These are phyloP conservation scores for Gonium pectorale DNA, from an alignment of 139 green algal species.

Conservation along the genomic window DNA sequence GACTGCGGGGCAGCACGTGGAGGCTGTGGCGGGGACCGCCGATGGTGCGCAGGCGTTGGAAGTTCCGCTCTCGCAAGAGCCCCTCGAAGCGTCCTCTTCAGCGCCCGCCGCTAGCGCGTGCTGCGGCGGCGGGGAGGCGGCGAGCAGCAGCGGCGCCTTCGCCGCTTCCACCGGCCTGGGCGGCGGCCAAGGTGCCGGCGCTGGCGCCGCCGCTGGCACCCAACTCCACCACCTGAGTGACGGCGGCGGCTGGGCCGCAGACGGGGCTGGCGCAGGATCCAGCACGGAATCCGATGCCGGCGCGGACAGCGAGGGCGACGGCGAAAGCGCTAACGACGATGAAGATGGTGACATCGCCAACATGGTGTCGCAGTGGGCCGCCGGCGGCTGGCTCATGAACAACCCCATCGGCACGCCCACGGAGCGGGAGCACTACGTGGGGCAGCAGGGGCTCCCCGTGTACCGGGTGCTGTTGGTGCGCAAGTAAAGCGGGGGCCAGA, in stretches of 20 bases:
- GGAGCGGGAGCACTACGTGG: no score
- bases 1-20: not conserved
- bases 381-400: no score
- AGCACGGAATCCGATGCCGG: not conserved
- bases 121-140: not conserved
- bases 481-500: no score
- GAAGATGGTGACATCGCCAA: not conserved
- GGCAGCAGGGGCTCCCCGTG: no score
- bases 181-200: not conserved
- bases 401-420: no score
- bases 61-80: no score
- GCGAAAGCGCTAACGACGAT: no score
- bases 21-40: not conserved
- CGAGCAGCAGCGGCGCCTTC: not conserved
- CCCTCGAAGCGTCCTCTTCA: no score
- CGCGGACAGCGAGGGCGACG: not conserved
- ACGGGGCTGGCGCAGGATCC: not conserved
- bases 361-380: slow-evolving; percentile 27
- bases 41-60: no score
- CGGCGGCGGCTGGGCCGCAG: no score
- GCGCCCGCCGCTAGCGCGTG: no score
- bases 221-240: not conserved
- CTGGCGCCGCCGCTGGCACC: not conserved
- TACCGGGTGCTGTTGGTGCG: no score
- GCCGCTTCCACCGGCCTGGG: not conserved